A percentile compares a stretch with the other conserved stretches of the same genome.
Conservation (phyloP, 106 monocot species). For the Dactylorhiza incarnata region DNA sequence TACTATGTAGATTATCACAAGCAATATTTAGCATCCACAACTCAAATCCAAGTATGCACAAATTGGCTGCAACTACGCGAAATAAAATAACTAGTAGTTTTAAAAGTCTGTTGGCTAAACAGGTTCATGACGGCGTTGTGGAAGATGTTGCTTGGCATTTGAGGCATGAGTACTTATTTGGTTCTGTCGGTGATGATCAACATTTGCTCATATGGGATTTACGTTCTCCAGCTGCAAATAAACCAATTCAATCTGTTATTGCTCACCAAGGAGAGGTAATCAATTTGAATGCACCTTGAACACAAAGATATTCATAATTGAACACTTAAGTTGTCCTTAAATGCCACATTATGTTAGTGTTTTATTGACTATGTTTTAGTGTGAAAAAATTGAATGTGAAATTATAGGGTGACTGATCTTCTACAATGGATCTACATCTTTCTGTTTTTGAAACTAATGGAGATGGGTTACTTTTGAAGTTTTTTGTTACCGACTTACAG, state of each 20-base stretch:
- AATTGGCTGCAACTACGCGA: not conserved
- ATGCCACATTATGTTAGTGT: not conserved
- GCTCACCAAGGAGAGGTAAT: conserved; percentile 95
- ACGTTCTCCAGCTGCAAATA: conserved; percentile 39
- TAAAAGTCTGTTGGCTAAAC: conserved; percentile 3
- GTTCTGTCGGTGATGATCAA: conserved; percentile 94
- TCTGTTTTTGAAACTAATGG: not conserved
- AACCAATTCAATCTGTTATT: conserved; percentile 75
- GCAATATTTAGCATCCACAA: not conserved
- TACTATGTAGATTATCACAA: not conserved
- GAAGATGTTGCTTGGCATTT: conserved; percentile 99
- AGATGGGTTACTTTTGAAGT: not conserved
- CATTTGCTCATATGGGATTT: conserved; percentile 90
- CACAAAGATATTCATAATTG: not conserved
- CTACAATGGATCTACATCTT: not conserved
- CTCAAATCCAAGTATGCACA: not conserved
- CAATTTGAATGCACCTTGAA: not conserved
- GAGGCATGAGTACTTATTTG: conserved; percentile 92
- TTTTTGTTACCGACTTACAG: no score
- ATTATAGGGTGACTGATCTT: not conserved
- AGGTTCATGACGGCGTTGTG: conserved; percentile 97
- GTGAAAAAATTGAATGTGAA: not conserved
- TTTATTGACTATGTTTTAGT: not conserved
- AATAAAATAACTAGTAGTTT: not conserved
- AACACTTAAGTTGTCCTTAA: not conserved